A percentile compares a stretch with the other conserved stretches of the same genome.
Evolutionary conservation across 75 land plant species (phyloP).

Genomic region (Pinus tabuliformis): DNA sequence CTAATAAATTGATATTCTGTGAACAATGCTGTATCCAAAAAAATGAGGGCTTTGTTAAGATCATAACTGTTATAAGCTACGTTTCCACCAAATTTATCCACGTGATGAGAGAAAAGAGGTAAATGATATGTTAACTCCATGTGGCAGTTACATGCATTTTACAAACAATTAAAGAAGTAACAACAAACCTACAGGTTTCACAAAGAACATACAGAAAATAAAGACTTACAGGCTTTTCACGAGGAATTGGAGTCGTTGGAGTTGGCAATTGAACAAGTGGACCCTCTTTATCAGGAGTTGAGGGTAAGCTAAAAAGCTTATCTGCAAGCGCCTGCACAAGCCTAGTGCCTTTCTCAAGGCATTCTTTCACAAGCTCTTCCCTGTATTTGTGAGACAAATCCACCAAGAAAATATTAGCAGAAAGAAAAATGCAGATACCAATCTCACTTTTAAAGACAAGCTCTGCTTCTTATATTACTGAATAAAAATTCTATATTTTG

Average conservation of each 20-base stretch:
- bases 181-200: no score
- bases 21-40: no score
- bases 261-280: conserved; percentile 73
- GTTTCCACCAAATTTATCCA: no score
- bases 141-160: no score
- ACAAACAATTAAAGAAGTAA: no score
- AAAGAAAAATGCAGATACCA: neutral
- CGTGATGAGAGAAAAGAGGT: no score
- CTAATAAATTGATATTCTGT: no score
- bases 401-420: neutral
- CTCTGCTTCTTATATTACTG: neutral
- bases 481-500: neutral
- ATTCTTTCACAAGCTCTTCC: conserved; percentile 53
- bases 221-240: conserved; percentile 77
- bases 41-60: no score
- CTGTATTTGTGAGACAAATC: conserved; percentile 18
- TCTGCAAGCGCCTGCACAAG: conserved; percentile 73
- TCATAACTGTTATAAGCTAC: no score
- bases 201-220: neutral
- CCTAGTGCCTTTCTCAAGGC: conserved; percentile 58
- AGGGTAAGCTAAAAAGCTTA: conserved; percentile 75
- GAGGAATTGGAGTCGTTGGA: conserved; percentile 66
- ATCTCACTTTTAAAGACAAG: neutral
- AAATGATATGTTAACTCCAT: no score
- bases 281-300: conserved; percentile 73